Evolutionary conservation across 1,139 yeast genomes (phyloP).

Genomic region (Arxiozyma heterogenica): DNA sequence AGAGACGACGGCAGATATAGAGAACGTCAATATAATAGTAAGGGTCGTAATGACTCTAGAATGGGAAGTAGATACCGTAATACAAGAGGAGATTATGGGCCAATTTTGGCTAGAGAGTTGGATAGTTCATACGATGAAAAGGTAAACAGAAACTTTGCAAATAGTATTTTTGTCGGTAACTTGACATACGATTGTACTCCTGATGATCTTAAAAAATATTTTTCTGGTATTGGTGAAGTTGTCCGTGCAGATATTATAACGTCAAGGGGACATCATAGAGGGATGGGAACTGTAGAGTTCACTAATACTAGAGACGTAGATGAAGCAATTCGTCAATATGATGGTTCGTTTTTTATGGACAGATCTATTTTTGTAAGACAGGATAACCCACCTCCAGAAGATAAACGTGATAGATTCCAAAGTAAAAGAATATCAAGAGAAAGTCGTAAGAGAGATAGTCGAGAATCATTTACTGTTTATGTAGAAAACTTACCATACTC

Average conservation of each 20-base stretch:
- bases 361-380: constrained; percentile 88
- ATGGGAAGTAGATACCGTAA: constrained; percentile 1
- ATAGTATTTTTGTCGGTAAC: constrained; percentile 67
- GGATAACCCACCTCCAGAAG: constrained; percentile 69
- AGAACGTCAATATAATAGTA: neutral
- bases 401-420: constrained; percentile 6
- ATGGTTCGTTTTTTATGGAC: constrained; percentile 60
- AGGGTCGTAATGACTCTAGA: neutral
- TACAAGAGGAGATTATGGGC: constrained; percentile 19
- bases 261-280: constrained; percentile 73
- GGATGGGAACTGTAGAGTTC: constrained; percentile 92
- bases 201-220: constrained; percentile 50
- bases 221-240: constrained; percentile 59
- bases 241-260: constrained; percentile 83
- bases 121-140: constrained; percentile 31
- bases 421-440: neutral
- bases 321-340: constrained; percentile 63
- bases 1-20: neutral
- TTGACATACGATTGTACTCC: constrained; percentile 59
- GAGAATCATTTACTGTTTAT: constrained; percentile 39
- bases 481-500: constrained; percentile 78
- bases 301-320: constrained; percentile 58
- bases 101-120: constrained; percentile 24
- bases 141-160: constrained; percentile 57
- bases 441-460: constrained; percentile 4